These are phyloP conservation scores for Neltuma alba DNA, from an alignment of 306 rosid genomes.

Conservation along the genomic window DNA sequence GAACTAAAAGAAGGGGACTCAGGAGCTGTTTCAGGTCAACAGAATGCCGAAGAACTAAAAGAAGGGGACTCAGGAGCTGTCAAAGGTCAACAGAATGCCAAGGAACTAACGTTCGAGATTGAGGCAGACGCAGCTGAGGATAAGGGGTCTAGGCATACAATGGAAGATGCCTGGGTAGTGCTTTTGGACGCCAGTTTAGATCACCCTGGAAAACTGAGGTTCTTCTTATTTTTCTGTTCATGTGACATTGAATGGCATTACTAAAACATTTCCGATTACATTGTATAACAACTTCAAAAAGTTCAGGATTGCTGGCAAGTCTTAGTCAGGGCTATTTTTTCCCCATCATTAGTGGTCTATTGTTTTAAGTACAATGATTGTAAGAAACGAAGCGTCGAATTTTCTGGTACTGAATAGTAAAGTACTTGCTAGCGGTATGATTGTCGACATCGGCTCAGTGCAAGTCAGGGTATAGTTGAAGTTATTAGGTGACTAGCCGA, in stretches of 20 bases:
- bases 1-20: not conserved
- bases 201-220: slow-evolving; percentile 76
- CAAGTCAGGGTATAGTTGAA: not conserved
- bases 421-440: not conserved
- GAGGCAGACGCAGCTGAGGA: slow-evolving; percentile 86
- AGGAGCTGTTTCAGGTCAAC: not conserved
- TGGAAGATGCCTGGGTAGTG: slow-evolving; percentile 87
- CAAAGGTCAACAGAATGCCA: slow-evolving; percentile 13
- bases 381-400: not conserved
- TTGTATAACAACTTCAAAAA: not conserved
- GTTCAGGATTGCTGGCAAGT: not conserved
- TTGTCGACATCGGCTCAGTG: not conserved
- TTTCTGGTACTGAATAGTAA: not conserved
- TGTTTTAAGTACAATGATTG: not conserved
- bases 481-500: not conserved
- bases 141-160: slow-evolving; percentile 79
- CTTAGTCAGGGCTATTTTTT: not conserved
- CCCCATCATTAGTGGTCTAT: not conserved
- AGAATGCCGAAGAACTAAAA: not conserved
- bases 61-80: slow-evolving; percentile 14
- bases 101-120: slow-evolving; percentile 52
- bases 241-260: not conserved
- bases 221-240: not conserved
- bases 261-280: not conserved
- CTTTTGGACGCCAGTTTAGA: slow-evolving; percentile 63